Percentiles rank a stretch among this genome's conserved stretches.
These are phyloP conservation scores for Malassezia yamatoensis DNA, from an alignment of 1,284 basidiomycete genomes.

Conservation along the genomic window DNA sequence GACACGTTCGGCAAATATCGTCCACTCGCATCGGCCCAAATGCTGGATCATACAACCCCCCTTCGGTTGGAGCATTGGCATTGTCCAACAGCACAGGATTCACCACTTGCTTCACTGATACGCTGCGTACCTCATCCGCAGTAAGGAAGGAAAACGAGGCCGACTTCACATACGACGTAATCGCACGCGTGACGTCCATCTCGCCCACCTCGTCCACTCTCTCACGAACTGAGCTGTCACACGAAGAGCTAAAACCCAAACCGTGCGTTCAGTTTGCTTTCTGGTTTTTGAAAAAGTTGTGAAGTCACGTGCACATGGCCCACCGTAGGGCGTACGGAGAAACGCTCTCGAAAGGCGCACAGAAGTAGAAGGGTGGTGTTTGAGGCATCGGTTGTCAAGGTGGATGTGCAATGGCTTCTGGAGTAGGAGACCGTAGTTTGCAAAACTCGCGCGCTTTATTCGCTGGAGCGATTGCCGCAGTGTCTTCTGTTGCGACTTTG, in stretches of 20 bases:
- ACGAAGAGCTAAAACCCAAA: too few relatives aligned
- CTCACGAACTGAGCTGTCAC: background rate
- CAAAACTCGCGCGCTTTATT: constrained; percentile 18
- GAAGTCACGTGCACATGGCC: constrained; percentile 11
- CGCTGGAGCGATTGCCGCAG: constrained; percentile 28
- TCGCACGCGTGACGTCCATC: constrained; percentile 88
- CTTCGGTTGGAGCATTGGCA: constrained; percentile 77
- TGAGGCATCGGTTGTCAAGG: too few relatives aligned
- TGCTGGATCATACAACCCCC: constrained; percentile 89
- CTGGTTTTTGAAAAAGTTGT: constrained; percentile 16
- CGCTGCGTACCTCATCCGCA: constrained; percentile 76
- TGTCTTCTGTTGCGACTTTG: constrained; percentile 31
- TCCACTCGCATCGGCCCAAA: constrained; percentile 65
- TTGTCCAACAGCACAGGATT: constrained; percentile 91
- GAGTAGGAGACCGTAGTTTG: too few relatives aligned
- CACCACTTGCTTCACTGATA: constrained; percentile 92
- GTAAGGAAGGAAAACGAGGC: constrained; percentile 92
- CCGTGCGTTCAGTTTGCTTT: too few relatives aligned
- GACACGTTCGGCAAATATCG: constrained; percentile 80
- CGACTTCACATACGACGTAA: constrained; percentile 71
- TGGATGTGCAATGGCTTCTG: too few relatives aligned
- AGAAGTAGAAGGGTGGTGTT: too few relatives aligned
- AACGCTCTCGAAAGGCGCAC: too few relatives aligned
- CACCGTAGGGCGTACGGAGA: too few relatives aligned
- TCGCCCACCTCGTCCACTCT: background rate